Percentiles rank a stretch among this genome's conserved stretches.
phyloP scores from a whole-genome alignment of 2,329 filamentous ascomycete species.

The Ploettnerulaceae sp. region DNA sequence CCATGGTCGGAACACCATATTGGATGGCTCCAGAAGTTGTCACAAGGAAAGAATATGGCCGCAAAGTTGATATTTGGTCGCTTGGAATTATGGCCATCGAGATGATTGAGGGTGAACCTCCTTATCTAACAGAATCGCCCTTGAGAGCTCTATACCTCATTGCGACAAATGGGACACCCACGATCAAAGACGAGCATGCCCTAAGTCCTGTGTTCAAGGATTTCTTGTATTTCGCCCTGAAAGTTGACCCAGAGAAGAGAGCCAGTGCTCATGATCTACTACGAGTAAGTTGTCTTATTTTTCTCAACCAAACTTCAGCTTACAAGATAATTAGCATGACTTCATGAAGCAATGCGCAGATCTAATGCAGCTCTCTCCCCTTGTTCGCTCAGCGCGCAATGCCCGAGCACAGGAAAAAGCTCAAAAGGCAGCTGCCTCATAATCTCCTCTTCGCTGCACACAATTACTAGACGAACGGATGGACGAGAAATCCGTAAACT shows the following conservation, averaged over 20 bases:
- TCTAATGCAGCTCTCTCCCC: slow-evolving; percentile 71
- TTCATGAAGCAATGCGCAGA: slow-evolving; percentile 77
- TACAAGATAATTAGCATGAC: slow-evolving; percentile 54
- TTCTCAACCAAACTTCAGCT: slow-evolving; percentile 14
- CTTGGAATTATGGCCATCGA: slow-evolving; percentile 99
- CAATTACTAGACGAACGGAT: neutral
- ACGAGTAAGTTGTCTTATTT: slow-evolving; percentile 58
- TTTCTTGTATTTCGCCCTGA: slow-evolving; percentile 87
- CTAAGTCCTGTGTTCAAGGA: slow-evolving; percentile 80
- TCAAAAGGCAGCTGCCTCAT: slow-evolving; percentile 47
- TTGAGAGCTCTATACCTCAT: slow-evolving; percentile 91
- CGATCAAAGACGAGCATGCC: slow-evolving; percentile 88
- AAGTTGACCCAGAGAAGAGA: slow-evolving; percentile 95
- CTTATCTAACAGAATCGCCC: slow-evolving; percentile 92
- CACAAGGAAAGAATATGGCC: slow-evolving; percentile 93
- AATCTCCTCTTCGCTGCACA: neutral
- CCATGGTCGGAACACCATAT: slow-evolving; percentile 98
- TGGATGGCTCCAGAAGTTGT: slow-evolving; percentile 99
- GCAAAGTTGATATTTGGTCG: slow-evolving; percentile 98
- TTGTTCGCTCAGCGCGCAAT: slow-evolving; percentile 80
- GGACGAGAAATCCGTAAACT: neutral
- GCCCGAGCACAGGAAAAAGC: slow-evolving; percentile 82
- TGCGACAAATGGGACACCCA: slow-evolving; percentile 90
- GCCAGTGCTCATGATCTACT: slow-evolving; percentile 91
- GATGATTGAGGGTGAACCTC: slow-evolving; percentile 98